phyloP scores from a whole-genome alignment of 352 stramenopile species.

The Bremia lactucae region DNA sequence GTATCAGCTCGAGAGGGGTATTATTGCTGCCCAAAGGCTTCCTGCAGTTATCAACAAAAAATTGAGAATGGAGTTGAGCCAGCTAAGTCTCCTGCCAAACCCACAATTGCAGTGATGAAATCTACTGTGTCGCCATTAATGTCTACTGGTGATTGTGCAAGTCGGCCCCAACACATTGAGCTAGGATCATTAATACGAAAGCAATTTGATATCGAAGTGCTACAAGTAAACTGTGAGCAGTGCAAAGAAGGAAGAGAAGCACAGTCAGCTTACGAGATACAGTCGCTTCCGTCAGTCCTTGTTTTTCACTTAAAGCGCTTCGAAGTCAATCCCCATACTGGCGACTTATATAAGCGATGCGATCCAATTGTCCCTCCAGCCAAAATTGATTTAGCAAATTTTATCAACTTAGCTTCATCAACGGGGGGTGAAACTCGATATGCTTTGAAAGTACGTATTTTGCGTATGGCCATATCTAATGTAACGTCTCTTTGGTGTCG shows the following conservation, averaged over 20 bases:
- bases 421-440: conserved; percentile 25
- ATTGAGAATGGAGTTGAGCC: conserved; percentile 3
- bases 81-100: conserved; percentile 7
- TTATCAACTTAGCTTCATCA: conserved; percentile 21
- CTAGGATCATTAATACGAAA: conserved; percentile 56
- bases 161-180: conserved; percentile 23
- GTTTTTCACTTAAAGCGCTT: conserved; percentile 83
- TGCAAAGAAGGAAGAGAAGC: conserved; percentile 63
- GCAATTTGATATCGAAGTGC: conserved; percentile 66
- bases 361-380: conserved; percentile 61
- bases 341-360: conserved; percentile 69
- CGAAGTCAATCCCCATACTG: conserved; percentile 57
- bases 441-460: conserved; percentile 33
- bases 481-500: conserved; percentile 3
- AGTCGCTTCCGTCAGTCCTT: conserved; percentile 55
- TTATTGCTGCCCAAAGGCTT: conserved; percentile 46
- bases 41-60: conserved; percentile 58
- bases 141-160: conserved; percentile 2
- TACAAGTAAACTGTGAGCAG: conserved; percentile 80
- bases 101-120: conserved; percentile 1
- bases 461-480: neutral
- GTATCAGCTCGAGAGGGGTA: conserved; percentile 24
- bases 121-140: conserved; percentile 3
- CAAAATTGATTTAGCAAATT: conserved; percentile 26
- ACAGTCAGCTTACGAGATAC: conserved; percentile 44